Conservation (phyloP, 306 rosid genomes). For the Prunus mume region DNA sequence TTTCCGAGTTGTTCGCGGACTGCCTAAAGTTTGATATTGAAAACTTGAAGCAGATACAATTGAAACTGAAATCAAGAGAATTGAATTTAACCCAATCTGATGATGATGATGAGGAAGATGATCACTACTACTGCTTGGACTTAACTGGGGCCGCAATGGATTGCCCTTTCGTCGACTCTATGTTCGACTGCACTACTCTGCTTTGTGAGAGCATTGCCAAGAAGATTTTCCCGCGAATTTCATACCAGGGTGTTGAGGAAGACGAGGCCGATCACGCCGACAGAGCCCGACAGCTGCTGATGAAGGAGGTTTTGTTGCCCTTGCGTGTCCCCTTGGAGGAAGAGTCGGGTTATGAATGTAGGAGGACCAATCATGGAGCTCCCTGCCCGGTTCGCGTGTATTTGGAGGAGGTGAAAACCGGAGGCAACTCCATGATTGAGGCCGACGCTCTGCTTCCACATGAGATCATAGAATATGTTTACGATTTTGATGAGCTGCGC, state of each 20-base stretch:
- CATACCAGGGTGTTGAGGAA: slow-evolving; percentile 34
- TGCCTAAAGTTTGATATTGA: slow-evolving; percentile 46
- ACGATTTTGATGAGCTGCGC: slow-evolving; percentile 7
- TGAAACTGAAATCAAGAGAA: too few relatives aligned
- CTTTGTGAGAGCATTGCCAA: slow-evolving; percentile 54
- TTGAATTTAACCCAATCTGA: not conserved
- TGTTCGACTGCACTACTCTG: slow-evolving; percentile 47
- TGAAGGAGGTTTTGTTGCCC: slow-evolving; percentile 53
- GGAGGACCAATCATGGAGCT: too few relatives aligned
- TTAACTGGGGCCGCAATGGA: slow-evolving; percentile 47
- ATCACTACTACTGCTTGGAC: not conserved
- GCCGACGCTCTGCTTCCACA: slow-evolving; percentile 65
- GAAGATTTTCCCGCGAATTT: slow-evolving; percentile 48
- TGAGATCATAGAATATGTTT: slow-evolving; percentile 31
- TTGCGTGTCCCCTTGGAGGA: slow-evolving; percentile 39
- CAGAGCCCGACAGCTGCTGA: slow-evolving; percentile 54
- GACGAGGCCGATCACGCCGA: slow-evolving; percentile 61
- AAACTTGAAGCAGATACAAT: slow-evolving; percentile 23
- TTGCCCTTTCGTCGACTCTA: slow-evolving; percentile 66
- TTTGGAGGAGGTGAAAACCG: slow-evolving; percentile 36
- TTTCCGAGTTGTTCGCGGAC: slow-evolving; percentile 49
- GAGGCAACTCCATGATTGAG: slow-evolving; percentile 34
- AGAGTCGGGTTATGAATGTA: too few relatives aligned
- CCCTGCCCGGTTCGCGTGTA: slow-evolving; percentile 14
- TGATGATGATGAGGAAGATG: too few relatives aligned